Percentiles rank a stretch among this genome's conserved stretches.
Conservation (phyloP, 371 early-diverging fungal genomes). For the Mucor lusitanicus region DNA sequence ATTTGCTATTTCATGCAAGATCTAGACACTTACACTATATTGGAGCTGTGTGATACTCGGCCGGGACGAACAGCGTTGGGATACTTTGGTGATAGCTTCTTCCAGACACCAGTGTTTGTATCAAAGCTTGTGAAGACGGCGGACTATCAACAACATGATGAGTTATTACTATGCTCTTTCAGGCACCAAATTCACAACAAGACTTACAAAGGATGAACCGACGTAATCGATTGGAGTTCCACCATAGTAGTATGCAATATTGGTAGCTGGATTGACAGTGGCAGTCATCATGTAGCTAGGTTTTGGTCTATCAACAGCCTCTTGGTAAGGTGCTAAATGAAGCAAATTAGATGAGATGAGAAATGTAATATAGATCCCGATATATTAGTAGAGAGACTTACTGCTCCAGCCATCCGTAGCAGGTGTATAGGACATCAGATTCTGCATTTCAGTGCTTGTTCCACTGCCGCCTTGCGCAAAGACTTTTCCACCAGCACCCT, state of each 20-base stretch:
- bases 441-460: conserved; percentile 19
- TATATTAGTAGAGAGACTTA: neutral
- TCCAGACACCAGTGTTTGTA: conserved; percentile 21
- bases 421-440: conserved; percentile 26
- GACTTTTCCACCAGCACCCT: conserved; percentile 15
- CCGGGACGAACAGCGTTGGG: conserved; percentile 31
- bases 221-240: conserved; percentile 23
- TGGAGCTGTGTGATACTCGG: conserved; percentile 34
- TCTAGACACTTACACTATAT: conserved; percentile 26
- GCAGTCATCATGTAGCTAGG: conserved; percentile 37
- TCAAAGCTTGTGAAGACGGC: conserved; percentile 32
- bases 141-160: conserved; percentile 14
- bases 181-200: neutral
- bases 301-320: neutral
- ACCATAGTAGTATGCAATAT: conserved; percentile 42
- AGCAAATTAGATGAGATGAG: neutral
- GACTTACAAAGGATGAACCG: neutral
- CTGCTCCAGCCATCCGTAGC: conserved; percentile 10
- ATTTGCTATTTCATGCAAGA: neutral
- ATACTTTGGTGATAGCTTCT: conserved; percentile 13
- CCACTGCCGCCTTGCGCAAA: conserved; percentile 29
- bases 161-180: neutral
- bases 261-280: conserved; percentile 19
- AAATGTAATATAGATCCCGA: neutral
- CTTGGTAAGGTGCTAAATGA: neutral